phyloP scores from a whole-genome alignment of 2,329 filamentous ascomycete genomes.

The Fusarium brevicatenulatum region DNA sequence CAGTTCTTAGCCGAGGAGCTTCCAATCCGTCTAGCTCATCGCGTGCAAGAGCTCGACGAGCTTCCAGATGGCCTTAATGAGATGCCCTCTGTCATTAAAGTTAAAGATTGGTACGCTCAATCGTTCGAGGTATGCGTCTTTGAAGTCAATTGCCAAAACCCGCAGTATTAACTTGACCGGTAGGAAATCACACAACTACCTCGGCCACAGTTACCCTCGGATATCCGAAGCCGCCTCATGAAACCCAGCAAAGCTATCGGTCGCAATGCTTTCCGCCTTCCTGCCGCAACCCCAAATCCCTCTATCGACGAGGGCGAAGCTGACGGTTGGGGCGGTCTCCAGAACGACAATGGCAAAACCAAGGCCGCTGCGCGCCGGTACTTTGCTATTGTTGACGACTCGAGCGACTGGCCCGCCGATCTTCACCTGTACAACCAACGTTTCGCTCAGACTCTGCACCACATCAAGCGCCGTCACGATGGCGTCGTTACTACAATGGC shows the following conservation, averaged over 20 bases:
- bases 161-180: constrained; percentile 17
- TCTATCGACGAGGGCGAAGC: constrained; percentile 89
- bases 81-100: constrained; percentile 95
- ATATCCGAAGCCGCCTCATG: constrained; percentile 83
- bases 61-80: constrained; percentile 96
- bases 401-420: constrained; percentile 90
- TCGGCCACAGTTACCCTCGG: constrained; percentile 77
- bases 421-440: constrained; percentile 92
- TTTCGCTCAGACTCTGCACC: constrained; percentile 88
- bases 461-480: constrained; percentile 96
- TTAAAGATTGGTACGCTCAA: constrained; percentile 98
- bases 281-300: constrained; percentile 88
- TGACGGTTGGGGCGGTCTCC: constrained; percentile 63
- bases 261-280: constrained; percentile 73
- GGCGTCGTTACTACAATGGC: constrained; percentile 98
- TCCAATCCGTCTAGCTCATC: constrained; percentile 94
- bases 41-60: constrained; percentile 91
- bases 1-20: constrained; percentile 99
- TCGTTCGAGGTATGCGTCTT: constrained; percentile 84
- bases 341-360: constrained; percentile 57
- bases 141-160: background rate
- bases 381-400: constrained; percentile 91
- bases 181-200: constrained; percentile 92
- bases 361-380: constrained; percentile 71
- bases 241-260: constrained; percentile 67